Evolutionary conservation across 1,139 yeast species (phyloP), one percentile per base, ranked within the genome.

Genomic region (Starmera stellimalicola): DNA sequence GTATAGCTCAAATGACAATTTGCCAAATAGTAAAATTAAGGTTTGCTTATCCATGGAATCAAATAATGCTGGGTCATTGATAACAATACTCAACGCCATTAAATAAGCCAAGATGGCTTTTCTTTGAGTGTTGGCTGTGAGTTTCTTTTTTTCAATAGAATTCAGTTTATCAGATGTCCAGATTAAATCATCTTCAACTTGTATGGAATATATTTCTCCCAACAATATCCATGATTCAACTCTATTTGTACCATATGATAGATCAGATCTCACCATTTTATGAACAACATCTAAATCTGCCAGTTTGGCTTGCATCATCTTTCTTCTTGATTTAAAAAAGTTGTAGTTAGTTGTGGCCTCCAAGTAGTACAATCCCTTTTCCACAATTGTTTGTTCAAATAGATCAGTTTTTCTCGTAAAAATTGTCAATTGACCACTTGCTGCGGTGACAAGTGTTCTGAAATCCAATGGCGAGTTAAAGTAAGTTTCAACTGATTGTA

Each of bases 161-260:
- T 80, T 80, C 26, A 87, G 58, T 45, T 82, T 82, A 50, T 88
- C 96, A 0, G 95, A 79, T 1, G 91, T 81, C 94, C 95, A 85
- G 7, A 85, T 76, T 36, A 91, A 60, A 43, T 84, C 95, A 54
- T 85, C 95, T 43, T 88, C 97, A 0, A 81, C 94, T 26, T 83
- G 60, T 37, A 65, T 77, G 1, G 88, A 80, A 46, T 73, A 87
- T 0, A 93, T 78, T 51, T 80, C 91, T 0, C 94, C 95, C 15
- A 91, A 56, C 2, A 85, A 65, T 32, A 75, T 63, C 99, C 99
- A 93, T 12, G 85, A 74, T 54, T 91, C 98, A 33, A 80, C 68
- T 18, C 96, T 62, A 33, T 69, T 62, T 2, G 81, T 68, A 3
- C 80, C 76, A 50, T 77, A 76, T 3, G 75, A 52, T 19, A 93